Conservation (phyloP, 805 yeast genomes). For the Schizosaccharomyces osmophilus region DNA sequence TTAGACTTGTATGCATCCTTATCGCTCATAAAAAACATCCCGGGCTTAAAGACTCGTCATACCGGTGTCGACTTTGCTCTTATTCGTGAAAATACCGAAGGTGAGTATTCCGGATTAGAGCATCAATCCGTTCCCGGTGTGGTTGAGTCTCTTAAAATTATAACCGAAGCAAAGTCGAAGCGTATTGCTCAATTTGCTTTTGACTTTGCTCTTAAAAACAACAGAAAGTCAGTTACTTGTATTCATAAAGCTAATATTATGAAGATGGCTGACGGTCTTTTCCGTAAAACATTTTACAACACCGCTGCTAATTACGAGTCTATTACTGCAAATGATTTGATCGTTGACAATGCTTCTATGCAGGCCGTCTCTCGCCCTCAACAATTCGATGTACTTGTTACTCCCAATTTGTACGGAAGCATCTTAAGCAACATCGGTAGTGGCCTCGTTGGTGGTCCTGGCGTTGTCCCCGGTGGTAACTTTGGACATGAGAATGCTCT, state of each 20-base stretch:
- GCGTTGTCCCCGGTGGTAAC: constrained; percentile 94
- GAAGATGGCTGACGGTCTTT: constrained; percentile 95
- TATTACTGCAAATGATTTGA: constrained; percentile 66
- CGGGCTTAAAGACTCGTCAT: constrained; percentile 81
- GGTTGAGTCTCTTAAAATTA: constrained; percentile 77
- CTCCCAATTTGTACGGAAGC: constrained; percentile 96
- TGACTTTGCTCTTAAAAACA: constrained; percentile 79
- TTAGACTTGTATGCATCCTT: constrained; percentile 91
- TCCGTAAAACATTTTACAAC: constrained; percentile 77
- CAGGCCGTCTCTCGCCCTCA: constrained; percentile 96
- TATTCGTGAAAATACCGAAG: constrained; percentile 97
- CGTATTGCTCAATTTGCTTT: constrained; percentile 93
- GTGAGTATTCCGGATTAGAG: constrained; percentile 97
- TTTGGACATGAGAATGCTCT: constrained; percentile 94
- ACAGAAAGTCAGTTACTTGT: constrained; percentile 81
- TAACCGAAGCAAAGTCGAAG: constrained; percentile 85
- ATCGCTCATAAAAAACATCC: constrained; percentile 84
- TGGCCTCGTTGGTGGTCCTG: constrained; percentile 92
- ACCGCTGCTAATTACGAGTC: constrained; percentile 69
- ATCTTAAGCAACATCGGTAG: constrained; percentile 95
- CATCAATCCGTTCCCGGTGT: constrained; percentile 96
- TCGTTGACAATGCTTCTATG: constrained; percentile 97
- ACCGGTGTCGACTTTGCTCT: constrained; percentile 76
- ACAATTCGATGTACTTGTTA: constrained; percentile 91
- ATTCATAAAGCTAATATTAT: constrained; percentile 97